Conservation (phyloP, 2,329 filamentous ascomycete genomes). For the Alternaria ventricosa region DNA sequence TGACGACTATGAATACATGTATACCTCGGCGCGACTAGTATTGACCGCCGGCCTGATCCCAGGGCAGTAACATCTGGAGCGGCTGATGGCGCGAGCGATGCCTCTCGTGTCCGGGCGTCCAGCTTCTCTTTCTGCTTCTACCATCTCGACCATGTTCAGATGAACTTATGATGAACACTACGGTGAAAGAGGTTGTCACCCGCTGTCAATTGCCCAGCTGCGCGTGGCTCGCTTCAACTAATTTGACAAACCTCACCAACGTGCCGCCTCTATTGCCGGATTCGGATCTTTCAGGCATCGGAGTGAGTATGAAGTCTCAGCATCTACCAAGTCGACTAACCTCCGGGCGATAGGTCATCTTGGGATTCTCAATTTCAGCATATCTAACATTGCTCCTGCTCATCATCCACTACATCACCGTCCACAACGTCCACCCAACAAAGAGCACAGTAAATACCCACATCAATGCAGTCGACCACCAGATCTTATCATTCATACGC, state of each 20-base stretch:
- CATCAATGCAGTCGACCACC: slow-evolving; percentile 23
- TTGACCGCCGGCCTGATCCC: not conserved
- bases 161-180: not conserved
- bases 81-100: not conserved
- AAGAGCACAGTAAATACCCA: not conserved
- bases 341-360: slow-evolving; percentile 21
- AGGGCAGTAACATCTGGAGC: not conserved
- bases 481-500: slow-evolving; percentile 21
- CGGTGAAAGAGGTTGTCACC: not conserved
- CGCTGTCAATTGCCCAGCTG: slow-evolving; percentile 25
- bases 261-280: slow-evolving; percentile 22
- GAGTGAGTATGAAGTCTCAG: slow-evolving; percentile 14
- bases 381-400: slow-evolving; percentile 32
- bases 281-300: slow-evolving; percentile 33
- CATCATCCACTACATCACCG: slow-evolving; percentile 23
- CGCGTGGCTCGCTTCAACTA: slow-evolving; percentile 18
- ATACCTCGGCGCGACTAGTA: not conserved
- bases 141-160: not conserved
- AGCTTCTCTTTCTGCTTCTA: not conserved
- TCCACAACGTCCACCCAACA: slow-evolving; percentile 7
- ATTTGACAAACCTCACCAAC: slow-evolving; percentile 16
- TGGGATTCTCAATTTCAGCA: slow-evolving; percentile 35
- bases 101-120: not conserved
- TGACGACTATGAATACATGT: not conserved
- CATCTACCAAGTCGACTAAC: not conserved